Conservation (phyloP, 768 basidiomycete species). For the Tulasnella sp. region DNA sequence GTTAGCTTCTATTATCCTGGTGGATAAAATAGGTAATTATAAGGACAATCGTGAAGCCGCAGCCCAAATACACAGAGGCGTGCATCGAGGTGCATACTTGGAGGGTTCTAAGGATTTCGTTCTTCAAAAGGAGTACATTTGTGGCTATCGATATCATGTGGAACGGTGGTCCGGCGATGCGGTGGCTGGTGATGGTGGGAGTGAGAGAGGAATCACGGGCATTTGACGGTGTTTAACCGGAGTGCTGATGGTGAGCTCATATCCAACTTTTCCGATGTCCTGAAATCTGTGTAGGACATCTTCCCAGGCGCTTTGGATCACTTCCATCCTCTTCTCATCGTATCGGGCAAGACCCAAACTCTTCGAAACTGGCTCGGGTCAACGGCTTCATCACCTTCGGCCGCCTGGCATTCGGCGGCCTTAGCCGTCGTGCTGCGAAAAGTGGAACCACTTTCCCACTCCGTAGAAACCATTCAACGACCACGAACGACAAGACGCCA, state of each 20-base stretch:
- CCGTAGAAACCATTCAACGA: neutral
- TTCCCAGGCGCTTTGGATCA: neutral
- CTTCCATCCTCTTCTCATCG: neutral
- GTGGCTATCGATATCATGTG: too few species aligned
- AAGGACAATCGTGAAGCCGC: too few species aligned
- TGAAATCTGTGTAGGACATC: neutral
- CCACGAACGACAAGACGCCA: neutral
- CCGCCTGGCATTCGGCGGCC: neutral
- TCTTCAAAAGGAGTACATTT: too few species aligned
- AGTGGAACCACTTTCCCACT: neutral
- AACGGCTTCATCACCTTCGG: neutral
- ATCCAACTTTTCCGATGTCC: neutral
- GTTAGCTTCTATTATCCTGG: too few species aligned
- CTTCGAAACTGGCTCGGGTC: neutral
- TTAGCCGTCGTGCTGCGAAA: neutral
- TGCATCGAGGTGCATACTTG: too few species aligned
- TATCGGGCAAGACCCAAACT: neutral
- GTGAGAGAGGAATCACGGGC: neutral
- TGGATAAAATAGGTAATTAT: too few species aligned
- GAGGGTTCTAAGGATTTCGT: too few species aligned
- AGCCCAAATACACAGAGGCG: too few species aligned
- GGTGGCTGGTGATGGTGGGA: neutral
- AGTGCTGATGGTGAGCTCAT: neutral
- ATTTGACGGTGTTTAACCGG: neutral
- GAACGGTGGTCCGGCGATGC: too few species aligned